These are phyloP conservation scores for Clitoria ternatea DNA, from an alignment of 306 rosid genomes.

Conservation along the genomic window DNA sequence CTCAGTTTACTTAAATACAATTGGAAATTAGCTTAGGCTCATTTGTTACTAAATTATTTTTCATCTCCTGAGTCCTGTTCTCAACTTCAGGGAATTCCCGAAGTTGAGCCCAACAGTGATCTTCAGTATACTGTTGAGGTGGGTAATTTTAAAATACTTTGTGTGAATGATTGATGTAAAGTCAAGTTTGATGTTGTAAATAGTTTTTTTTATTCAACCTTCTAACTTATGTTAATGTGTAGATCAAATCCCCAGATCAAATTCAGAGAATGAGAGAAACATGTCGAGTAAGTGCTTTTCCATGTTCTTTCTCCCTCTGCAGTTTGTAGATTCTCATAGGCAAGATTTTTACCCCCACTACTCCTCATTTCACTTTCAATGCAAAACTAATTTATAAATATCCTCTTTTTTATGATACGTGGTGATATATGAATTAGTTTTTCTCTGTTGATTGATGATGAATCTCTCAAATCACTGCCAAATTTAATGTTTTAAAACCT, in stretches of 20 bases:
- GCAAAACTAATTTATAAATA: constrained; percentile 1
- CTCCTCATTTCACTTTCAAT: neutral
- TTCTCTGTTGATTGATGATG: neutral
- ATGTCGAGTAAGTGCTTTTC: constrained; percentile 53
- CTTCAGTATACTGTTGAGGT: constrained; percentile 87
- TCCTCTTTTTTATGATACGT: neutral
- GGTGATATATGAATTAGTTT: neutral
- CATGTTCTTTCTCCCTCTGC: neutral
- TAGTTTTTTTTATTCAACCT: neutral
- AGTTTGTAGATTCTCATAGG: neutral
- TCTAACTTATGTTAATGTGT: constrained; percentile 22
- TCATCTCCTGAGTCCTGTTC: constrained; percentile 15
- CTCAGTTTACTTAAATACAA: neutral
- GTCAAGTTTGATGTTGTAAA: neutral
- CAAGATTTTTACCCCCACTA: neutral
- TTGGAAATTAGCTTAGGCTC: constrained; percentile 11
- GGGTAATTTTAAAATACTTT: constrained; percentile 2
- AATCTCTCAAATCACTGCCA: no score
- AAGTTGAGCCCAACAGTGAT: constrained; percentile 74
- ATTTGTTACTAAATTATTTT: constrained; percentile 13
- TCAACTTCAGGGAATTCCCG: constrained; percentile 67
- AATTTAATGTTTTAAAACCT: no score
- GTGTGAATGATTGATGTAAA: neutral
- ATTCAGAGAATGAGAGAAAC: constrained; percentile 84
- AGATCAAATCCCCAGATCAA: constrained; percentile 78